Evolutionary conservation across 2,329 filamentous ascomycete species (phyloP).

Genomic region (Neofusicoccum parvum): DNA sequence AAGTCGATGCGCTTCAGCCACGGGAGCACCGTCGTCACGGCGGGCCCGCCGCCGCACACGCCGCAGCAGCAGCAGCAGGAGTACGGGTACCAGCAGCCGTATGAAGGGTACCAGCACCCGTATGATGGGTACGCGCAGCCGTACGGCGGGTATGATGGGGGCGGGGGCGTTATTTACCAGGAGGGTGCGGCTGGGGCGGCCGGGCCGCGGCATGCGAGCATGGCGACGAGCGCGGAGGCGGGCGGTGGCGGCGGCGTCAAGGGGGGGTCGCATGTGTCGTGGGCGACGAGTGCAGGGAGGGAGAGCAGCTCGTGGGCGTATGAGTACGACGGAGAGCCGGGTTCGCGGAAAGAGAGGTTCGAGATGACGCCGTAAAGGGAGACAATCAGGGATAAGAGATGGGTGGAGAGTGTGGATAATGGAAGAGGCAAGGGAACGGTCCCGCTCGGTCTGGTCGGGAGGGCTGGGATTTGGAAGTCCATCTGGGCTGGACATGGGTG

Average conservation of each 20-base stretch:
- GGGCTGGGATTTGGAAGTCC: neutral
- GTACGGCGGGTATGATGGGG: neutral
- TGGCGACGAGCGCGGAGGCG: neutral
- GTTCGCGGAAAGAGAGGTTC: slow-evolving; percentile 5
- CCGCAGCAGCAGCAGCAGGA: neutral
- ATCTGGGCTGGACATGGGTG: neutral
- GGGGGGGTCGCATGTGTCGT: neutral
- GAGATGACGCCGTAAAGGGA: slow-evolving; percentile 7
- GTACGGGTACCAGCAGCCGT: too few relatives aligned
- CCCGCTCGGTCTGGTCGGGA: neutral
- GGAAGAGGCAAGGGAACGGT: neutral
- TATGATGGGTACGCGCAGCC: neutral
- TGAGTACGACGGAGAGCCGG: neutral
- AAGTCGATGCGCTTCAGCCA: neutral
- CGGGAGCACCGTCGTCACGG: neutral
- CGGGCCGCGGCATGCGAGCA: too few relatives aligned
- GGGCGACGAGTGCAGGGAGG: neutral
- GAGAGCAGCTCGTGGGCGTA: slow-evolving; percentile 3
- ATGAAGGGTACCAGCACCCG: too few relatives aligned
- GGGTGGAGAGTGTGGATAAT: neutral
- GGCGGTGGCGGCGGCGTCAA: neutral
- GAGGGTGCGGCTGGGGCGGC: too few relatives aligned
- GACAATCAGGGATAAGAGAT: neutral
- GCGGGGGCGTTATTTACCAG: neutral
- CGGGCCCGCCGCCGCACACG: neutral